Conservation (phyloP, 345 rosid genomes). For the Eucalyptus paniculata region DNA sequence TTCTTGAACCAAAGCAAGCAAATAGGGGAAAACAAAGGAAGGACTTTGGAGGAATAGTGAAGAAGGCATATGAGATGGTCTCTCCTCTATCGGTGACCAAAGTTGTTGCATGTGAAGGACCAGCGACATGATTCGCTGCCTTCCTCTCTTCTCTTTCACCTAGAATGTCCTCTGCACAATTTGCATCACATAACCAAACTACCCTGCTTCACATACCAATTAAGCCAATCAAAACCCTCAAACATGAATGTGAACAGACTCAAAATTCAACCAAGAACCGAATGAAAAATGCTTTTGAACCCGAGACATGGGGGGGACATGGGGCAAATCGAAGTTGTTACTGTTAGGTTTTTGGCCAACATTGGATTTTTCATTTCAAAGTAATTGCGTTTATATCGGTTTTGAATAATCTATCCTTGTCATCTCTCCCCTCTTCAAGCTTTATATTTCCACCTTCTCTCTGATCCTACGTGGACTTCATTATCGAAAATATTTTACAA, state of each 20-base stretch:
- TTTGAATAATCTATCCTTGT: not conserved
- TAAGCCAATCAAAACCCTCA: not conserved
- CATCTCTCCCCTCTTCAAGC: not conserved
- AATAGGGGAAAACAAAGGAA: not conserved
- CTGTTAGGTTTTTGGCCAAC: not conserved
- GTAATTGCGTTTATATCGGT: not conserved
- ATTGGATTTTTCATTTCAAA: not conserved
- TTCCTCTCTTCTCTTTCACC: slow-evolving; percentile 40
- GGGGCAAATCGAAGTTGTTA: not conserved
- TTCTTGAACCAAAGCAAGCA: not conserved
- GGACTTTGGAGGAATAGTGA: not conserved
- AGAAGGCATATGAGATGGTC: slow-evolving; percentile 57
- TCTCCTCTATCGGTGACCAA: slow-evolving; percentile 79
- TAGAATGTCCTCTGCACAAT: slow-evolving; percentile 67
- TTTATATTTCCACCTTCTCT: not conserved
- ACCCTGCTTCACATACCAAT: not conserved
- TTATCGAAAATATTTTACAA: not conserved
- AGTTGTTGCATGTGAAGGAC: slow-evolving; percentile 84
- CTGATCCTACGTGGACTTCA: not conserved
- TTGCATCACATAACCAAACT: slow-evolving; percentile 15
- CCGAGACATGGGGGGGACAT: not conserved
- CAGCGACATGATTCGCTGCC: slow-evolving; percentile 58
- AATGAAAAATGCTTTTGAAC: not conserved
- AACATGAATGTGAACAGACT: not conserved
- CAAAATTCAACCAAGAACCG: not conserved